phyloP scores from a whole-genome alignment of 805 yeast species.

The Metschnikowia picachoensis region DNA sequence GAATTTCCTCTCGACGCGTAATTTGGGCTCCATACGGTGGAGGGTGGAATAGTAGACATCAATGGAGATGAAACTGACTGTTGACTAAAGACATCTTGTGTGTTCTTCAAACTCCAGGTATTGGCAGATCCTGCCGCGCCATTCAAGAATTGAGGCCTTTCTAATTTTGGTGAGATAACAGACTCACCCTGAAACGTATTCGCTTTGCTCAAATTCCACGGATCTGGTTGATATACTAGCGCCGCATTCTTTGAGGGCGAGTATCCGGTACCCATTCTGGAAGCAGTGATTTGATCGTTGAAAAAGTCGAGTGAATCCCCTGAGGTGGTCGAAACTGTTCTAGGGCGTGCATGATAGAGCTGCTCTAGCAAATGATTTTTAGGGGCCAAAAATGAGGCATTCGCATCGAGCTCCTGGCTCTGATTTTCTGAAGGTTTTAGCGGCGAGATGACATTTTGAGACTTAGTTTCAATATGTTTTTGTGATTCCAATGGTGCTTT shows the following conservation, averaged over 20 bases:
- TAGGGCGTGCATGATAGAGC: constrained; percentile 33
- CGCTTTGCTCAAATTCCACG: constrained; percentile 1
- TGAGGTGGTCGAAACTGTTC: constrained; percentile 15
- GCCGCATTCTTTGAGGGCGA: constrained; percentile 8
- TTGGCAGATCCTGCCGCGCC: constrained; percentile 1
- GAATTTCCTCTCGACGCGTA: constrained; percentile 5
- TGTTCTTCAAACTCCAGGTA: constrained; percentile 5
- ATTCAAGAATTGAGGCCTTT: constrained; percentile 4
- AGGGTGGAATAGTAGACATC: constrained; percentile 5
- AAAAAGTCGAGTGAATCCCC: constrained; percentile 6
- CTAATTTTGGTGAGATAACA: neutral
- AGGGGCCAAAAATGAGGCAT: constrained; percentile 1
- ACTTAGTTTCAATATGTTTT: too few relatives aligned
- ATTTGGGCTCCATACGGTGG: constrained; percentile 7
- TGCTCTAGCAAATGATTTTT: constrained; percentile 31
- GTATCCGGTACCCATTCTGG: constrained; percentile 9
- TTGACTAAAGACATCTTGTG: constrained; percentile 2
- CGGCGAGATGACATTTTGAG: too few relatives aligned
- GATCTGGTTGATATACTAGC: constrained; percentile 6
- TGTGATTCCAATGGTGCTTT: too few relatives aligned
- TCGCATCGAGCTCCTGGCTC: neutral
- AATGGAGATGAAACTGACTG: constrained; percentile 2
- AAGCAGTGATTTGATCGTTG: constrained; percentile 1
- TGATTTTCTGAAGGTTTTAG: neutral
- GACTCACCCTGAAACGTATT: constrained; percentile 1